A percentile compares a stretch with the other conserved stretches of the same genome.
Evolutionary conservation across 1,284 basidiomycete genomes (phyloP).

Genomic region (Rhizoctonia solani): DNA sequence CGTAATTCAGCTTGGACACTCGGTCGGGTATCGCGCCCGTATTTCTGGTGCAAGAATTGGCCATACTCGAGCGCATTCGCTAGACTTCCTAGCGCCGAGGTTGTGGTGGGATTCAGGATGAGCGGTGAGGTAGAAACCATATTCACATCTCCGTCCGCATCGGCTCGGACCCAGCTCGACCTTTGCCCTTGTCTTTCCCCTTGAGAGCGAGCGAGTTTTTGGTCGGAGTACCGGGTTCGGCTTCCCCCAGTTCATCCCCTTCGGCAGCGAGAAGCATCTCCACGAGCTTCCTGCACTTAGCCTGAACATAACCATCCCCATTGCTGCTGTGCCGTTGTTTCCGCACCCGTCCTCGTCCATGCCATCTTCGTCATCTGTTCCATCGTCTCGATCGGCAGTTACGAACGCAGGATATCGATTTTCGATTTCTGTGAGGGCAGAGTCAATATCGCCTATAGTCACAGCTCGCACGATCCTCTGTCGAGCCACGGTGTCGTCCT

Average conservation of each 20-base stretch:
- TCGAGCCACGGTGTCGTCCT: slow-evolving; percentile 48
- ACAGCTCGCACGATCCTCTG: slow-evolving; percentile 71
- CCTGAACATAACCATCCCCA: slow-evolving; percentile 54
- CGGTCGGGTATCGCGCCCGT: slow-evolving; percentile 60
- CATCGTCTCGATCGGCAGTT: slow-evolving; percentile 43
- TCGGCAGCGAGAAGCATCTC: slow-evolving; percentile 70
- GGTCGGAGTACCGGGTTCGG: slow-evolving; percentile 26
- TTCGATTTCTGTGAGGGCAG: slow-evolving; percentile 60
- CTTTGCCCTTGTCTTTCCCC: slow-evolving; percentile 19
- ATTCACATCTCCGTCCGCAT: slow-evolving; percentile 44
- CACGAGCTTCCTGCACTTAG: slow-evolving; percentile 78
- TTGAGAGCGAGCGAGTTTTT: slow-evolving; percentile 27
- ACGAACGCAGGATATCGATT: slow-evolving; percentile 64
- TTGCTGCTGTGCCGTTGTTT: neutral
- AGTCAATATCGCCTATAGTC: slow-evolving; percentile 69
- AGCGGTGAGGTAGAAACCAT: slow-evolving; percentile 32
- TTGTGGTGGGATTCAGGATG: slow-evolving; percentile 27
- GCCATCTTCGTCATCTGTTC: slow-evolving; percentile 52
- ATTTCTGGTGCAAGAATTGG: slow-evolving; percentile 66
- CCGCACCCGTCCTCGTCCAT: slow-evolving; percentile 52
- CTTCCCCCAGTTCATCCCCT: slow-evolving; percentile 32
- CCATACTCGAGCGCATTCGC: slow-evolving; percentile 70
- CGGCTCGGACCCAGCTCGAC: slow-evolving; percentile 55
- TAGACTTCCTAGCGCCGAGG: slow-evolving; percentile 58
- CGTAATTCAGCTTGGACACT: slow-evolving; percentile 68